A percentile compares a stretch with the other conserved stretches of the same genome.
phyloP scores from a whole-genome alignment of 495 filamentous ascomycete species.

The Talaromyces liani region DNA sequence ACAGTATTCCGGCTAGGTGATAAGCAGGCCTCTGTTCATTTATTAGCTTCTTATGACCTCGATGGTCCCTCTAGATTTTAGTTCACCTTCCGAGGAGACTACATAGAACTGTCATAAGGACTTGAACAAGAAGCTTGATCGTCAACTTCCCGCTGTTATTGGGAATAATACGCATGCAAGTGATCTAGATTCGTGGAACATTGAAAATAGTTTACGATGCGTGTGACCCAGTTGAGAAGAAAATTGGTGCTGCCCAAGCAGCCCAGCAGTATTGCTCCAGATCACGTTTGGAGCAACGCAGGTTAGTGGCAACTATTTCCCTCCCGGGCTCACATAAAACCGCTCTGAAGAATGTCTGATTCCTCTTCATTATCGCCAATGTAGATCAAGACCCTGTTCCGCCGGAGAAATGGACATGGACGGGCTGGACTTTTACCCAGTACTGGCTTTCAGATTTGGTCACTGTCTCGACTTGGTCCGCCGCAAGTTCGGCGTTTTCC shows the following conservation, averaged over 20 bases:
- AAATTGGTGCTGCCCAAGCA: slow-evolving; percentile 44
- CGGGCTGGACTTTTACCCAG: slow-evolving; percentile 29
- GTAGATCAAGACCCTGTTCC: slow-evolving; percentile 36
- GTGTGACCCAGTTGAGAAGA: slow-evolving; percentile 3
- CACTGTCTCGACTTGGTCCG: slow-evolving; percentile 13
- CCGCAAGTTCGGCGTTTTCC: slow-evolving; percentile 11
- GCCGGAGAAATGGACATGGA: slow-evolving; percentile 42
- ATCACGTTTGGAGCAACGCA: slow-evolving; percentile 41
- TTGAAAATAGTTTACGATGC: neutral
- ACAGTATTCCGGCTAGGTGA: too few relatives aligned
- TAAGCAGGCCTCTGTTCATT: too few relatives aligned
- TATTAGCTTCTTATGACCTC: too few relatives aligned
- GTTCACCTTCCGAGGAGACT: too few relatives aligned
- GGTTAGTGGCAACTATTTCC: neutral
- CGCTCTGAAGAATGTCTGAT: neutral
- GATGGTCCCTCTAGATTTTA: too few relatives aligned
- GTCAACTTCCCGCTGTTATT: too few relatives aligned
- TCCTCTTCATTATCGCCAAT: neutral
- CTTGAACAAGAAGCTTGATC: too few relatives aligned
- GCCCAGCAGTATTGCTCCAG: slow-evolving; percentile 37
- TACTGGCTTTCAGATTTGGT: slow-evolving; percentile 23
- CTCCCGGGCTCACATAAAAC: neutral
- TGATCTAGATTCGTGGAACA: too few relatives aligned
- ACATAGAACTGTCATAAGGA: too few relatives aligned
- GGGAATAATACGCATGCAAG: too few relatives aligned